Conservation (phyloP, 495 filamentous ascomycete species). For the Aspergillus affinis region DNA sequence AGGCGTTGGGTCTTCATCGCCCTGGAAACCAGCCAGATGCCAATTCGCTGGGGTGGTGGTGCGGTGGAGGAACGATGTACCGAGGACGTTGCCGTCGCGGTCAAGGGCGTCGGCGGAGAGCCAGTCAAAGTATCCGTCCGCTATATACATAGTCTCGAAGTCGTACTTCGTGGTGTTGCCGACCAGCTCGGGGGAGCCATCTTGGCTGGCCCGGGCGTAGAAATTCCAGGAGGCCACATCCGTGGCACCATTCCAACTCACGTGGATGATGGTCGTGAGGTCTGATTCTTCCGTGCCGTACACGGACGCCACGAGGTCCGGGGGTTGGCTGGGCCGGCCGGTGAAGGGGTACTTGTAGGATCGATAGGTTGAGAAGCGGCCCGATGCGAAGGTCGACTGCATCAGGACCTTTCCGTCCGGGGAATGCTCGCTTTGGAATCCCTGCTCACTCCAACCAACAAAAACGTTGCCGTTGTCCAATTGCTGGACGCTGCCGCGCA, state of each 20-base stretch:
- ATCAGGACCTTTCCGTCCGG: slow-evolving; percentile 53
- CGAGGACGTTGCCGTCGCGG: slow-evolving; percentile 28
- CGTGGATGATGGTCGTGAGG: slow-evolving; percentile 40
- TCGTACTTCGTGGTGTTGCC: slow-evolving; percentile 39
- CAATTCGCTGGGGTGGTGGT: slow-evolving; percentile 34
- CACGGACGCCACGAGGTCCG: slow-evolving; percentile 36
- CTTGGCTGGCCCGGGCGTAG: slow-evolving; percentile 31
- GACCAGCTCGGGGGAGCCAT: slow-evolving; percentile 27
- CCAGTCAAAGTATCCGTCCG: slow-evolving; percentile 42
- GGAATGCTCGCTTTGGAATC: slow-evolving; percentile 57
- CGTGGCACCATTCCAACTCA: slow-evolving; percentile 52
- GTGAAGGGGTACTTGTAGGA: slow-evolving; percentile 41
- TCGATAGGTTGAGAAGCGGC: slow-evolving; percentile 42
- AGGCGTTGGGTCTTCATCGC: slow-evolving; percentile 24
- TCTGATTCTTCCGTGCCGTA: slow-evolving; percentile 36
- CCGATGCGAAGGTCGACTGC: slow-evolving; percentile 37
- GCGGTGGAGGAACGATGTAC: slow-evolving; percentile 30
- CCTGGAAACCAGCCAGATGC: slow-evolving; percentile 35
- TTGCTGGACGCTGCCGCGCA: slow-evolving; percentile 59
- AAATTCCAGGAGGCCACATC: slow-evolving; percentile 44
- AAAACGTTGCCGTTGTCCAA: slow-evolving; percentile 56
- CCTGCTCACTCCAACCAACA: slow-evolving; percentile 58
- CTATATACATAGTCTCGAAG: slow-evolving; percentile 47
- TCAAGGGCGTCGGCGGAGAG: slow-evolving; percentile 41
- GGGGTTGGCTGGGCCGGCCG: slow-evolving; percentile 35